Conservation (phyloP, 345 rosid genomes). For the Brassica rapa region DNA sequence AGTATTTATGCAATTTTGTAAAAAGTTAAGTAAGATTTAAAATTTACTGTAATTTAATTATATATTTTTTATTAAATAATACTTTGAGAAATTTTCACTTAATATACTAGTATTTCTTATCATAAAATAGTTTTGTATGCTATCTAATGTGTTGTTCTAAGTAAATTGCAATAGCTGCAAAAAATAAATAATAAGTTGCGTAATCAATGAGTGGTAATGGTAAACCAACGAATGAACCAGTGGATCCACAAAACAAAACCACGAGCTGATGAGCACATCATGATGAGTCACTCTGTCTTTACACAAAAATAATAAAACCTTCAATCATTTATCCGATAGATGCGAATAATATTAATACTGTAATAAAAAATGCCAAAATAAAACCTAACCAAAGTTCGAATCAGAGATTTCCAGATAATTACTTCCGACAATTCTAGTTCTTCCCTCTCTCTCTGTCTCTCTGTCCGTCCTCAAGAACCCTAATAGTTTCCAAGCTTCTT, state of each 20-base stretch:
- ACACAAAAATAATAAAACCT: neutral
- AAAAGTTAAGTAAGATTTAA: no score
- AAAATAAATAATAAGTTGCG: neutral
- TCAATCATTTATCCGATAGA: constrained; percentile 26
- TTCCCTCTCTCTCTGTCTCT: constrained; percentile 6
- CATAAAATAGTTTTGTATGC: no score
- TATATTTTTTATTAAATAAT: no score
- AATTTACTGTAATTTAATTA: no score
- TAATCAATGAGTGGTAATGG: neutral
- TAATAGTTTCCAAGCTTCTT: neutral
- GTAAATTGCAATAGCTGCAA: no score
- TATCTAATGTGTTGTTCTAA: no score
- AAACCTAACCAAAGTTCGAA: constrained; percentile 26
- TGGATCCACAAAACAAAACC: constrained; percentile 26
- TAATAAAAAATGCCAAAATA: constrained; percentile 3
- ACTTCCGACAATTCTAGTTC: constrained; percentile 12
- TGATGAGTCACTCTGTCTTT: constrained; percentile 19
- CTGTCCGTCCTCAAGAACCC: constrained; percentile 35
- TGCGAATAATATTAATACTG: constrained; percentile 22
- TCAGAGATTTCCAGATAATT: constrained; percentile 25
- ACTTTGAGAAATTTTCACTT: no score
- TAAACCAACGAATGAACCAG: constrained; percentile 22
- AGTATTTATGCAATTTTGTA: no score
- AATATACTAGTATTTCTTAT: no score
- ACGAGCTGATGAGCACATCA: constrained; percentile 3